A percentile compares a stretch with the other conserved stretches of the same genome.
phyloP scores from a whole-genome alignment of 2,329 filamentous ascomycete genomes.

The Fusarium miscanthi region DNA sequence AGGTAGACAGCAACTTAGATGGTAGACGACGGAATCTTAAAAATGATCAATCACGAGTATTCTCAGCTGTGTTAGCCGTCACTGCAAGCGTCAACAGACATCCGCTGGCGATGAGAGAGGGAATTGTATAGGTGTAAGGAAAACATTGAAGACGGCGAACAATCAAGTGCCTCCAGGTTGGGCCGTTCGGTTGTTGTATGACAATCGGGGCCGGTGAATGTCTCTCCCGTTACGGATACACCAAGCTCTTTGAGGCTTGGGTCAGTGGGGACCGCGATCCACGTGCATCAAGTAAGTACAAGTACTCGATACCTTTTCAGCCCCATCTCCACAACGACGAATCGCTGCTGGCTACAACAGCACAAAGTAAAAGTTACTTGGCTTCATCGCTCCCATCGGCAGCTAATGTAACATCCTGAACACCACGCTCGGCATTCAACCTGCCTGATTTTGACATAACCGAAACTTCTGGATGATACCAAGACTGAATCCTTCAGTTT shows the following conservation, averaged over 20 bases:
- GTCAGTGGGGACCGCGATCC: slow-evolving; percentile 8
- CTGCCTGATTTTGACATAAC: slow-evolving; percentile 25
- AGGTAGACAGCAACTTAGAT: background rate
- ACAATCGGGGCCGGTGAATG: slow-evolving; percentile 37
- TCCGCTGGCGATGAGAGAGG: slow-evolving; percentile 8
- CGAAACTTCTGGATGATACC: slow-evolving; percentile 20
- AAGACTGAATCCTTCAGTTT: background rate
- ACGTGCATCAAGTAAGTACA: background rate
- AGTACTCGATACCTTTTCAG: slow-evolving; percentile 15
- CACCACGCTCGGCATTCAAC: slow-evolving; percentile 7
- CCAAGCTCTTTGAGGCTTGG: slow-evolving; percentile 32
- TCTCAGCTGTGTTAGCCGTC: slow-evolving; percentile 24
- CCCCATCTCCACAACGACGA: background rate
- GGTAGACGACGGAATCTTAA: slow-evolving; percentile 1
- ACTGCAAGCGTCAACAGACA: slow-evolving; percentile 28
- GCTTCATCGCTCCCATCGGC: background rate
- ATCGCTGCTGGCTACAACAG: background rate
- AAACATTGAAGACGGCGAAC: slow-evolving; percentile 24
- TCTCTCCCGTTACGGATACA: slow-evolving; percentile 22
- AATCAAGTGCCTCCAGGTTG: slow-evolving; percentile 4
- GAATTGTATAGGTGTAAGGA: background rate
- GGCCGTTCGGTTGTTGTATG: slow-evolving; percentile 30
- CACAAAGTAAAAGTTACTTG: background rate
- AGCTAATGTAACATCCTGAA: slow-evolving; percentile 16
- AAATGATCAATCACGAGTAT: slow-evolving; percentile 11